phyloP scores from a whole-genome alignment of 257 asterid genomes.

The Rauvolfia tetraphylla region DNA sequence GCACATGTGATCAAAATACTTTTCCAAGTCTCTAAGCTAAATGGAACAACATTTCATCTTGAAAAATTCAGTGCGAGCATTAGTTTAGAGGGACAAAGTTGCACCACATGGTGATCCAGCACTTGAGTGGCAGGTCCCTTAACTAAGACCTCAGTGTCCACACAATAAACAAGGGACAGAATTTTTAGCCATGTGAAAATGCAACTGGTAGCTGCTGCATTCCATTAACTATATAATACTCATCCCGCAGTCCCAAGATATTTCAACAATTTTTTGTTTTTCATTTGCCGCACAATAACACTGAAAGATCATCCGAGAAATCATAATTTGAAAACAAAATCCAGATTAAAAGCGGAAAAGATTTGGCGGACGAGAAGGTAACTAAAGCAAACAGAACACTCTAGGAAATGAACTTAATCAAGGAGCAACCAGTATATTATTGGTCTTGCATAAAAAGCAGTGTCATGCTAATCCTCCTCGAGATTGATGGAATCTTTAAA shows the following conservation, averaged over 20 bases:
- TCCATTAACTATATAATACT: neutral
- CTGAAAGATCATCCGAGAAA: neutral
- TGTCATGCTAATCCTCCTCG: slow-evolving; percentile 59
- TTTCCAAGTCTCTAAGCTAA: too few relatives aligned
- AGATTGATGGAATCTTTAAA: slow-evolving; percentile 90
- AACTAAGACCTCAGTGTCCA: too few relatives aligned
- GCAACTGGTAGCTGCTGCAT: neutral
- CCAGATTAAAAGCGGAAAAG: neutral
- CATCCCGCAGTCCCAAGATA: neutral
- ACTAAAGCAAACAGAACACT: neutral
- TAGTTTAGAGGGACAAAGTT: too few relatives aligned
- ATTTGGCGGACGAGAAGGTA: neutral
- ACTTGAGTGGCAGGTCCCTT: too few relatives aligned
- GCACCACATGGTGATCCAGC: too few relatives aligned
- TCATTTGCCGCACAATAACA: neutral
- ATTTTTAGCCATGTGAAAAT: too few relatives aligned
- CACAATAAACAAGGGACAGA: too few relatives aligned
- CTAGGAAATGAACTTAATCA: neutral
- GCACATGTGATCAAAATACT: too few relatives aligned
- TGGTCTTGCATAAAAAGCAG: neutral
- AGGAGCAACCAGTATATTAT: neutral
- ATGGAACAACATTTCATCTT: too few relatives aligned
- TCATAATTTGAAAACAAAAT: neutral
- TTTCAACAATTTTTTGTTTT: neutral
- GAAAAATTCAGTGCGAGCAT: too few relatives aligned